phyloP scores from a whole-genome alignment of 495 filamentous ascomycete genomes.

The Penicillium angulare region DNA sequence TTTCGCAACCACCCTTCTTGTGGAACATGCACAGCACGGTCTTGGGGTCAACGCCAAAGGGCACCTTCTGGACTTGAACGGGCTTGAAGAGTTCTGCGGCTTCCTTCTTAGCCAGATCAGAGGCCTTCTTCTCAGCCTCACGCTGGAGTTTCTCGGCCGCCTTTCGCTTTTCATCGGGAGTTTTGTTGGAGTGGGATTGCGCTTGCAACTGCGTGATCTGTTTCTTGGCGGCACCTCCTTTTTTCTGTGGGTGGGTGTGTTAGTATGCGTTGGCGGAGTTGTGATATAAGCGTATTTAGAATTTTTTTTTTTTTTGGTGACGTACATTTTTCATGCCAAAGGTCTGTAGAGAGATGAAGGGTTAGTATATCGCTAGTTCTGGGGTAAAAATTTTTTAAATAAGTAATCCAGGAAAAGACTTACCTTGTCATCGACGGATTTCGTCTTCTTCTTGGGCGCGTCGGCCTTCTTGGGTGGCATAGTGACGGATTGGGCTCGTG shows the following conservation, averaged over 20 bases:
- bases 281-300: not conserved
- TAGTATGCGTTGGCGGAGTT: too few relatives aligned
- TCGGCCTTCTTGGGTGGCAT: conserved; percentile 90
- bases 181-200: conserved; percentile 67
- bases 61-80: conserved; percentile 91
- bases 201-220: conserved; percentile 78
- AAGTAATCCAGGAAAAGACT: conserved; percentile 8
- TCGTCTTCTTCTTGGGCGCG: conserved; percentile 66
- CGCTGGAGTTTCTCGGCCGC: conserved; percentile 83
- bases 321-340: conserved; percentile 98
- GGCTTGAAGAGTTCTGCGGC: conserved; percentile 88
- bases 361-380: conserved; percentile 13
- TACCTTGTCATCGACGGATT: conserved; percentile 82
- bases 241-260: conserved; percentile 60
- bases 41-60: conserved; percentile 97
- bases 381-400: not conserved
- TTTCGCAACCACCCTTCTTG: conserved; percentile 97
- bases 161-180: conserved; percentile 81
- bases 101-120: conserved; percentile 75
- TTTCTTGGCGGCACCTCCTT: conserved; percentile 84
- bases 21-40: conserved; percentile 94
- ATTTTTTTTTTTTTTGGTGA: conserved; percentile 16
- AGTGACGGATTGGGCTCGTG: conserved; percentile 38
- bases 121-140: conserved; percentile 85
- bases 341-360: conserved; percentile 45